Evolutionary conservation across 768 basidiomycete genomes (phyloP).

Genomic region (Russula compacta): DNA sequence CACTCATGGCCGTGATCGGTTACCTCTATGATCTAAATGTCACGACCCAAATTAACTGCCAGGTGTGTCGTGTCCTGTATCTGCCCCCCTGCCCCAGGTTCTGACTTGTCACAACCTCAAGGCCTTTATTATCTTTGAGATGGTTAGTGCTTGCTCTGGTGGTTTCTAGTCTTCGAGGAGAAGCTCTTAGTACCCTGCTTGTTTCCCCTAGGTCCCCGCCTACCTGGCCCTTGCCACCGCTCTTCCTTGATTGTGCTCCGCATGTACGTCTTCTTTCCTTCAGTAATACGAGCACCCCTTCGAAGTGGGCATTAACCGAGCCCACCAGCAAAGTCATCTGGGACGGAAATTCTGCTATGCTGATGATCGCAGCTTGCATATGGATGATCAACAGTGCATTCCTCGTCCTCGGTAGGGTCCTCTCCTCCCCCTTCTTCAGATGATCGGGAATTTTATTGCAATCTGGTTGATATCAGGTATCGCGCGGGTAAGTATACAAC

Average conservation of each 20-base stretch:
- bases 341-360: neutral
- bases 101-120: neutral
- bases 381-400: neutral
- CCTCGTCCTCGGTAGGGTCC: neutral
- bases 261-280: neutral
- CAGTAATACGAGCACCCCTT: neutral
- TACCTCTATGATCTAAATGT: neutral
- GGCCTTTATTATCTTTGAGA: neutral
- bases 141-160: neutral
- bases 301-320: too few species aligned
- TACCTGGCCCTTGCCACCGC: neutral
- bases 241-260: neutral
- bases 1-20: neutral
- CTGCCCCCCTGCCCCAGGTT: too few species aligned
- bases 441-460: neutral
- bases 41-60: neutral
- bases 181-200: neutral
- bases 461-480: neutral
- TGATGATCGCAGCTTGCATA: neutral
- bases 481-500: neutral
- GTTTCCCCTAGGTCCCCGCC: neutral
- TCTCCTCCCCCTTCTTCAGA: neutral
- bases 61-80: neutral
- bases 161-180: too few species aligned
- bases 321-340: neutral